Base-by-base conservation (phyloP, 148 eudicot species). In the Rhododendron kiyosumense region DNA sequence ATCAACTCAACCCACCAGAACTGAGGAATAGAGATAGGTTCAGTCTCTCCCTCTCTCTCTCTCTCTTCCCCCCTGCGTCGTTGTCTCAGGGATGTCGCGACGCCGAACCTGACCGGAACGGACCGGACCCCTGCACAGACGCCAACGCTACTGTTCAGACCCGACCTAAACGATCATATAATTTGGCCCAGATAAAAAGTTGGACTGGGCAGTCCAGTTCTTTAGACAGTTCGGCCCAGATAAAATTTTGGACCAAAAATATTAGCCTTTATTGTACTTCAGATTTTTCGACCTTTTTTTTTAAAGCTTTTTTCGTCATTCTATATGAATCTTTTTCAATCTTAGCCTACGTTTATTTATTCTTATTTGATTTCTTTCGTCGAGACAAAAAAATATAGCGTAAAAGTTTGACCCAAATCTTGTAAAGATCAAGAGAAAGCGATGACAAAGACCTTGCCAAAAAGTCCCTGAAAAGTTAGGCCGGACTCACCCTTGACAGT, bases 1-100 rank as follows among this genome's bases (percentile, higher is more conserved):
- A 79, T 79, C 34, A 79, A 79, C 59, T n/a, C 81, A 79, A 79
- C 30, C 81, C 81, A 79, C 81, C 5, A 45, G n/a, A 28, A 22
- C 69, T 63, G 71, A n/a, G 12, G 36, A 48, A 4, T 24, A 79
- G 7, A 45, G 57, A 83, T 69, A 84, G 46, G 34, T 18, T 12
- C 30, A 71, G 45, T 34, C 43, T 34, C 34, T 9, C 26, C 26
- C n/a, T 11, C 30, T 67, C 78, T 41, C 32, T 63, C 52, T 38
- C 22, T 59, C 48, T 57, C n/a, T 34, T 6, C 12, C 17, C 24
- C 41, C 38, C 7, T 30, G 46, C 24, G 36, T 74, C 12, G 26
- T 54, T 22, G 67, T 81, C 83, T 52, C 26, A 32, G 78, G 17
- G 32, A 38, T 83, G 45, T 69, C 78, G 38, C 28, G 36, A 69